Conservation (phyloP, 441 rosid genomes). For the Croton laevigatus region DNA sequence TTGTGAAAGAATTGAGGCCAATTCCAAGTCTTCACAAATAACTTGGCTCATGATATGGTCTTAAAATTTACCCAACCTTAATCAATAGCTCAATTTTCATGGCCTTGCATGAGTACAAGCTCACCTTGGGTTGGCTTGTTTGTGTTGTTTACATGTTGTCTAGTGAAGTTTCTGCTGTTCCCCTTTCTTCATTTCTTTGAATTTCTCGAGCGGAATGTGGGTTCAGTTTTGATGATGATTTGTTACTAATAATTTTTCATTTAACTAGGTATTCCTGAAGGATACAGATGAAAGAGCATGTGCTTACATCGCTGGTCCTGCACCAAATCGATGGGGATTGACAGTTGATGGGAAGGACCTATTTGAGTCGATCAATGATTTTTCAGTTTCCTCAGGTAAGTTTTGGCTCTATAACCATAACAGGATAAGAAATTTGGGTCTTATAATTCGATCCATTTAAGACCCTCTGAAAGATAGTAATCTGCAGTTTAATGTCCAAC, state of each 20-base stretch:
- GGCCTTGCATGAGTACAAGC: neutral
- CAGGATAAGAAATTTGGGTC: neutral
- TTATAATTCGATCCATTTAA: neutral
- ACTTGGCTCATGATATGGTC: neutral
- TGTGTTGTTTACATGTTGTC: neutral
- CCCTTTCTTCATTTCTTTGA: conserved; percentile 11
- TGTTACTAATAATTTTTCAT: conserved; percentile 19
- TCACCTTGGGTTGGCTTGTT: conserved; percentile 7
- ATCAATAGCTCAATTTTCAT: neutral
- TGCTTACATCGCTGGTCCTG: conserved; percentile 99
- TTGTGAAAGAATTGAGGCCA: neutral
- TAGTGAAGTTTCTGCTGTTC: neutral
- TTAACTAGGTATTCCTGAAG: conserved; percentile 83
- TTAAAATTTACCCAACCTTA: neutral
- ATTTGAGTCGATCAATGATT: conserved; percentile 56
- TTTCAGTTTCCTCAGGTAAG: conserved; percentile 57
- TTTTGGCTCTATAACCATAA: conserved; percentile 10
- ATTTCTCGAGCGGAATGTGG: conserved; percentile 10
- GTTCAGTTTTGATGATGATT: conserved; percentile 18
- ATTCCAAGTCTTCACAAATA: neutral
- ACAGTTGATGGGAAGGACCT: conserved; percentile 84
- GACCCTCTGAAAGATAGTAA: neutral
- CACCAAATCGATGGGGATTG: conserved; percentile 98
- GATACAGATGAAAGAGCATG: conserved; percentile 99
- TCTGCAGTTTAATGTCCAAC: neutral